Conservation (phyloP, 2,329 filamentous ascomycete genomes). For the Dactylellina drechsleri region DNA sequence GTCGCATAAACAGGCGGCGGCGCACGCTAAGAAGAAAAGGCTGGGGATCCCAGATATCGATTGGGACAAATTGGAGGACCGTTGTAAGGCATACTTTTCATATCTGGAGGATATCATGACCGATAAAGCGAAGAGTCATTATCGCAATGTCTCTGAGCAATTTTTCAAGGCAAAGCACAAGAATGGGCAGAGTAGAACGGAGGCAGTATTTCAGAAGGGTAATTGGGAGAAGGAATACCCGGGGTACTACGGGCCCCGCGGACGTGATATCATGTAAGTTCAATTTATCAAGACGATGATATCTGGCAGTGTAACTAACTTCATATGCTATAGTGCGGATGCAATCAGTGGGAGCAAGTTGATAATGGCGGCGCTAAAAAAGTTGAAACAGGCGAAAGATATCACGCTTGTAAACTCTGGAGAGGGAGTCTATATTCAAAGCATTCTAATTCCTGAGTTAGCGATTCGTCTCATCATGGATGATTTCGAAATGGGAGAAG, state of each 20-base stretch:
- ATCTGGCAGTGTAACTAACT: not conserved
- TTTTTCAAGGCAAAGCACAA: constrained; percentile 33
- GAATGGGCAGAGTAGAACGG: constrained; percentile 27
- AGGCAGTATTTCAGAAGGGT: constrained; percentile 29
- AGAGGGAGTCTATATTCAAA: constrained; percentile 39
- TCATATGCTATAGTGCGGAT: constrained; percentile 30
- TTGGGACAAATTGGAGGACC: constrained; percentile 36
- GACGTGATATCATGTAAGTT: constrained; percentile 50
- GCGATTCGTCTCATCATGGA: constrained; percentile 50
- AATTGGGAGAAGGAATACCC: constrained; percentile 49
- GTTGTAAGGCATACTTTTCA: constrained; percentile 32
- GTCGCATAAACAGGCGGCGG: constrained; percentile 42
- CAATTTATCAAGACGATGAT: not conserved
- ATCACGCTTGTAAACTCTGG: constrained; percentile 19
- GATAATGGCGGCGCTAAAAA: constrained; percentile 26
- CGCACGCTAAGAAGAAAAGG: constrained; percentile 32
- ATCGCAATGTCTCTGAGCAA: constrained; percentile 29
- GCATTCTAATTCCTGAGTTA: constrained; percentile 46
- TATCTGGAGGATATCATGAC: constrained; percentile 44
- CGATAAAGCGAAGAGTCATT: constrained; percentile 38
- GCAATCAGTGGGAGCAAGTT: constrained; percentile 26
- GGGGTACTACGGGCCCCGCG: constrained; percentile 50
- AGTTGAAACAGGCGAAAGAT: constrained; percentile 29
- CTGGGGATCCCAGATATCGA: constrained; percentile 48
- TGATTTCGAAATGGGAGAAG: constrained; percentile 40